Conservation (phyloP, 2,329 filamentous ascomycete genomes). For the Pseudogymnoascus sp. region DNA sequence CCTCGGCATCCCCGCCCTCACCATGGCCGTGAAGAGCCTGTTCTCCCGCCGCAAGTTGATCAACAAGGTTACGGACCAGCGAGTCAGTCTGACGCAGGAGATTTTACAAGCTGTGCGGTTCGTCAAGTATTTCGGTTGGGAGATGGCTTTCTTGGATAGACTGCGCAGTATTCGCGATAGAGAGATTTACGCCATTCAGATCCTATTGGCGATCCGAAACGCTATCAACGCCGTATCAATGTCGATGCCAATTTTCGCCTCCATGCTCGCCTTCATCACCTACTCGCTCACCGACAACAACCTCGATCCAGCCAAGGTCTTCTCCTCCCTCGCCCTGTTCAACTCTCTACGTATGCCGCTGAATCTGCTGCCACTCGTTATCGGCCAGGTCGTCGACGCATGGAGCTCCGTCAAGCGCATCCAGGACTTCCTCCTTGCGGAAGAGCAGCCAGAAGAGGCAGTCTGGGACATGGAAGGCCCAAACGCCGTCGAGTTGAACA, state of each 20-base stretch:
- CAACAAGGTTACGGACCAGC: conserved; percentile 90
- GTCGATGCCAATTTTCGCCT: conserved; percentile 72
- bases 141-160: conserved; percentile 73
- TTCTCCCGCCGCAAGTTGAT: conserved; percentile 70
- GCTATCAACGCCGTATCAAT: conserved; percentile 59
- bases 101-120: conserved; percentile 86
- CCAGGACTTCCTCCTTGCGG: conserved; percentile 77
- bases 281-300: conserved; percentile 56
- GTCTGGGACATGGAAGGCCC: conserved; percentile 47
- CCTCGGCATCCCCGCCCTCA: conserved; percentile 69
- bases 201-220: conserved; percentile 65
- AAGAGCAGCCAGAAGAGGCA: conserved; percentile 72
- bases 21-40: conserved; percentile 66
- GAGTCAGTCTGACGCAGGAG: conserved; percentile 85
- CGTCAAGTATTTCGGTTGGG: conserved; percentile 96
- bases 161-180: conserved; percentile 64
- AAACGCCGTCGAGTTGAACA: conserved; percentile 61
- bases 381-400: conserved; percentile 84
- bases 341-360: conserved; percentile 85
- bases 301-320: conserved; percentile 69
- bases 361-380: conserved; percentile 78
- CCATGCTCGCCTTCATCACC: conserved; percentile 90
- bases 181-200: conserved; percentile 79
- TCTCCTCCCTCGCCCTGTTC: conserved; percentile 90
- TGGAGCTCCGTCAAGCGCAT: conserved; percentile 79